Evolutionary conservation across 805 yeast species (phyloP).

Genomic region (Ogataea ganodermae): DNA sequence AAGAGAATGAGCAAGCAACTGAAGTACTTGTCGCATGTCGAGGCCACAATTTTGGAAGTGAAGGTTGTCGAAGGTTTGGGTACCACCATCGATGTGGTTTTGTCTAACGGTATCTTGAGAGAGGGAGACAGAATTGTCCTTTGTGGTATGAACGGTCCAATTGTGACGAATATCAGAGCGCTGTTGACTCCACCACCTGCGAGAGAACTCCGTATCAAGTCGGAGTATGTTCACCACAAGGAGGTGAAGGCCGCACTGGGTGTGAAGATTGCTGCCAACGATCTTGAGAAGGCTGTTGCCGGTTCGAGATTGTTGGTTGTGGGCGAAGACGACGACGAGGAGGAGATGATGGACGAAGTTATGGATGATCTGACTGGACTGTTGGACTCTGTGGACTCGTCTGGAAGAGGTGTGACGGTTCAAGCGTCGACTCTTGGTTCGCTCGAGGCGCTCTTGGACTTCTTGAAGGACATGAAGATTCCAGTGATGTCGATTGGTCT

Average conservation of each 20-base stretch:
- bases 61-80: constrained; percentile 98
- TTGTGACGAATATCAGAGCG: constrained; percentile 94
- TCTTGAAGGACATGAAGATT: constrained; percentile 97
- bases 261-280: constrained; percentile 97
- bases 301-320: constrained; percentile 95
- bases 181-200: constrained; percentile 96
- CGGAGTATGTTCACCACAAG: constrained; percentile 95
- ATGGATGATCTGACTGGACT: constrained; percentile 98
- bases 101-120: constrained; percentile 91
- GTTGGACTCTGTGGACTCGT: constrained; percentile 89
- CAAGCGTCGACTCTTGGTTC: constrained; percentile 99
- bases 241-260: constrained; percentile 99
- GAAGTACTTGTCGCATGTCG: constrained; percentile 91
- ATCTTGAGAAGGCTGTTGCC: constrained; percentile 97
- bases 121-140: constrained; percentile 96
- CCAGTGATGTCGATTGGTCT: constrained; percentile 98
- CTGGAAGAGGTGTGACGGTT: constrained; percentile 97
- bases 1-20: constrained; percentile 98
- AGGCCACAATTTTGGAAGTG: constrained; percentile 96
- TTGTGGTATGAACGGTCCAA: constrained; percentile 98
- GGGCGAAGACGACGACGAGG: constrained; percentile 97
- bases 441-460: constrained; percentile 92
- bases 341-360: constrained; percentile 94
- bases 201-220: constrained; percentile 92
- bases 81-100: constrained; percentile 95